Evolutionary conservation across 1,139 yeast species (phyloP), one percentile per base, ranked within the genome.

Genomic region (Yamadazyma triangularis): DNA sequence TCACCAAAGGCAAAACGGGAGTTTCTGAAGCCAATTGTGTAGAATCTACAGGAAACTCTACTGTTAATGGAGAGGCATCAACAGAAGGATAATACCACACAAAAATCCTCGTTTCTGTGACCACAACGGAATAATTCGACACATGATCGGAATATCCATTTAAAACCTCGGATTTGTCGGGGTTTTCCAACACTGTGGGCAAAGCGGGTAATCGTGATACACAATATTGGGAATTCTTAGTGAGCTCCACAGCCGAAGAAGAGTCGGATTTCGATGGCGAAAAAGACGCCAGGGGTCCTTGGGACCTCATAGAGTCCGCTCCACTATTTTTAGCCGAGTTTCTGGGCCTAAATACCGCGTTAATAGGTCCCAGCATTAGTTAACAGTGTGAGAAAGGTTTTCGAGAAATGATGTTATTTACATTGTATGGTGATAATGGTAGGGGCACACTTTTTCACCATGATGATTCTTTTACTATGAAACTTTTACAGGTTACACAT

Each of bases 81-180:
- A 74, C 67, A 1, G 87, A 73, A 32, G 67, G 62, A 48, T 80
- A 83, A 33, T 76, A 66, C 91, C 95, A 88, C 4, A 82, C 81
- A 46, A 74, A 71, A 21, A 82, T 66, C 25, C 75, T 61, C 10
- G 65, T 56, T 16, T 60, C 63, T 13, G 77, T 68, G 4, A 77
- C 61, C 7, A 74, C 66, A 20, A 82, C 59, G 0, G 86, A 79
- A 49, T 70, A 75, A 24, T 66, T 64, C 3, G 86, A 71, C 8
- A 44, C 45, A 23, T 70, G 62, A 50, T 80, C 87, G 4, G 80
- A 53, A 34, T 64, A 60, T 0, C 83, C 89, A 34, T 64, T 63
- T 31, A 61, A 35, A 3, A 59, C 37, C 5, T 31, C 29, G 14
- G 30, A 23, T 22, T 44, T 51, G 20, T 41, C 47, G 4, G 40